Conservation (phyloP, 805 yeast species). For the Cephaloascus fragrans region DNA sequence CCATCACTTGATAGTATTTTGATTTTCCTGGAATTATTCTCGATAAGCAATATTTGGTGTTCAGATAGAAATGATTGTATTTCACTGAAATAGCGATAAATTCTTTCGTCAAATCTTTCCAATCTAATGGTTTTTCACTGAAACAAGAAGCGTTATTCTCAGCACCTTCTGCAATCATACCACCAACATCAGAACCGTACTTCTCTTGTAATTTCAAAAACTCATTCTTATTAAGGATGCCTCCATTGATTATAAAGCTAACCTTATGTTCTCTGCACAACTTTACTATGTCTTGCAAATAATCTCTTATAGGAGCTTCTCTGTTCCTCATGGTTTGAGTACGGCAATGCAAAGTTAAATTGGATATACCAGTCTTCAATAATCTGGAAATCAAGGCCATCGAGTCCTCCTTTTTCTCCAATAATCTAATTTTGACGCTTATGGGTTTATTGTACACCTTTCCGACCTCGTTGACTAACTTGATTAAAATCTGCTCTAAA, state of each 20-base stretch:
- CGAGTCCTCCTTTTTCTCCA: constrained; percentile 56
- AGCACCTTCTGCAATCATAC: constrained; percentile 90
- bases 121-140: constrained; percentile 30
- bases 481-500: constrained; percentile 56
- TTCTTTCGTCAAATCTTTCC: constrained; percentile 47
- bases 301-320: constrained; percentile 69
- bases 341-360: constrained; percentile 88
- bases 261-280: constrained; percentile 56
- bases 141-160: constrained; percentile 83
- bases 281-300: constrained; percentile 49
- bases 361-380: constrained; percentile 71
- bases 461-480: constrained; percentile 75
- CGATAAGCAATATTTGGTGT: constrained; percentile 72
- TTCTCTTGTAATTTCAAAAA: constrained; percentile 36
- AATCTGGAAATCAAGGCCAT: constrained; percentile 46
- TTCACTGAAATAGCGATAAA: constrained; percentile 42
- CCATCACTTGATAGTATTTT: constrained; percentile 44
- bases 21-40: constrained; percentile 75
- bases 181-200: constrained; percentile 63
- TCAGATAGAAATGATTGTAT: constrained; percentile 56
- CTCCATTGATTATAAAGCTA: constrained; percentile 78
- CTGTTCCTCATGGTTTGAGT: constrained; percentile 83
- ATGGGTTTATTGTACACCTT: constrained; percentile 68
- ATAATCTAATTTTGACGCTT: constrained; percentile 79
- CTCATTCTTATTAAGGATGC: constrained; percentile 45